Evolutionary conservation across 495 filamentous ascomycete genomes (phyloP).

Genomic region (Pyrenula aspistea): DNA sequence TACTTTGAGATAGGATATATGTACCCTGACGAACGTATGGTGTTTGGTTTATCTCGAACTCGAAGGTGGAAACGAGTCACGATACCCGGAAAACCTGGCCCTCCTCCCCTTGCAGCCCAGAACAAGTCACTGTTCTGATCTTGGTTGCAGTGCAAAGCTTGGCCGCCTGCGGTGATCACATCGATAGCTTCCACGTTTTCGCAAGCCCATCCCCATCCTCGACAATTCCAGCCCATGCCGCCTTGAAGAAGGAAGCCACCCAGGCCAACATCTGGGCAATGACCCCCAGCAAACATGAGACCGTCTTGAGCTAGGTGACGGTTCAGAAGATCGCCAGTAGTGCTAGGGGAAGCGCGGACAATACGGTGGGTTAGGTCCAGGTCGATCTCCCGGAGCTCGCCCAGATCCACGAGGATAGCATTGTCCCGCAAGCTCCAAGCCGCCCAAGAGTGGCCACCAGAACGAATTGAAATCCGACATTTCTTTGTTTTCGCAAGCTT

Average conservation of each 20-base stretch:
- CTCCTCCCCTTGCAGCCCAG: constrained; percentile 38
- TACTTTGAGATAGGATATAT: constrained; percentile 29
- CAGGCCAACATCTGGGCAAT: constrained; percentile 44
- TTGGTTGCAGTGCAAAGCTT: constrained; percentile 23
- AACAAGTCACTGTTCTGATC: constrained; percentile 32
- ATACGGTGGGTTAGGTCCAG: constrained; percentile 21
- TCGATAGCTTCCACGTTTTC: constrained; percentile 34
- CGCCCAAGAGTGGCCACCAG: constrained; percentile 42
- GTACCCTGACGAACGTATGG: constrained; percentile 30
- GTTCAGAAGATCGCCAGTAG: constrained; percentile 32
- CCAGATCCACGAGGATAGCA: constrained; percentile 38
- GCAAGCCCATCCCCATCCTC: constrained; percentile 43
- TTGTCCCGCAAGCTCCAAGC: constrained; percentile 38
- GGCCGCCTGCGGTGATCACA: constrained; percentile 32
- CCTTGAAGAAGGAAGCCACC: constrained; percentile 44
- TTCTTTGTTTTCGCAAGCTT: constrained; percentile 24
- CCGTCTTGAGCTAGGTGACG: constrained; percentile 18
- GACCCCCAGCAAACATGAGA: constrained; percentile 36
- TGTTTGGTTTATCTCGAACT: constrained; percentile 13
- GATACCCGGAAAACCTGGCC: constrained; percentile 39
- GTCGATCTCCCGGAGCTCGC: constrained; percentile 17
- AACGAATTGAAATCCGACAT: constrained; percentile 33
- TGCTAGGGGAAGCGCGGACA: constrained; percentile 28
- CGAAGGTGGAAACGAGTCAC: constrained; percentile 34
- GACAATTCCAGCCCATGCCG: constrained; percentile 45